These are phyloP conservation scores for Colletotrichum tabaci DNA, from an alignment of 2,329 filamentous ascomycete species.

Conservation along the genomic window DNA sequence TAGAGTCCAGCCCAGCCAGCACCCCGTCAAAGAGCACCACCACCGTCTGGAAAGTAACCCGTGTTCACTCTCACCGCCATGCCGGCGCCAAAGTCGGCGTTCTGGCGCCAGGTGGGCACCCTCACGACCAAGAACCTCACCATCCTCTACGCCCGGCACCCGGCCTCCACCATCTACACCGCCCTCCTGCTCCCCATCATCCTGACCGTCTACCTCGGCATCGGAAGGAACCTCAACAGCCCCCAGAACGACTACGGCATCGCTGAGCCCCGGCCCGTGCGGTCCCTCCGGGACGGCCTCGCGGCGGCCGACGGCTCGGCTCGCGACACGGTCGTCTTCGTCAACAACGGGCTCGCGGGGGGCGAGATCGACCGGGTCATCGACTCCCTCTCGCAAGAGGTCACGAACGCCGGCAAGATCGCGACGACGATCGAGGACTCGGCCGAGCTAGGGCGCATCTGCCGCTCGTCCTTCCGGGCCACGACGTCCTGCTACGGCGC, in stretches of 20 bases:
- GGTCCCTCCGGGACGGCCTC: slow-evolving; percentile 62
- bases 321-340: slow-evolving; percentile 80
- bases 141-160: slow-evolving; percentile 69
- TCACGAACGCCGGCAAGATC: slow-evolving; percentile 47
- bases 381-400: slow-evolving; percentile 63
- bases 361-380: slow-evolving; percentile 84
- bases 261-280: slow-evolving; percentile 72
- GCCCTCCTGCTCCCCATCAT: slow-evolving; percentile 73
- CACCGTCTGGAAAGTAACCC: not conserved
- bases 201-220: slow-evolving; percentile 73
- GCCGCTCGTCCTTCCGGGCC: slow-evolving; percentile 72
- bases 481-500: slow-evolving; percentile 82
- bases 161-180: slow-evolving; percentile 66
- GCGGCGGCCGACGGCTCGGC: slow-evolving; percentile 13
- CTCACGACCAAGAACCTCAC: slow-evolving; percentile 74
- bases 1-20: no score
- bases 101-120: slow-evolving; percentile 68
- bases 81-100: slow-evolving; percentile 17
- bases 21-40: no score
- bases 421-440: slow-evolving; percentile 46
- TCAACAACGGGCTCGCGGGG: slow-evolving; percentile 79
- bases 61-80: not conserved
- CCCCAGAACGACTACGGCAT: slow-evolving; percentile 84
- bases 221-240: slow-evolving; percentile 86
- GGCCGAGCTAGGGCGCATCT: slow-evolving; percentile 59